A percentile compares a stretch with the other conserved stretches of the same genome.
These are phyloP conservation scores for Leishmania guyanensis DNA, from an alignment of 208 protist genomes.

Conservation along the genomic window DNA sequence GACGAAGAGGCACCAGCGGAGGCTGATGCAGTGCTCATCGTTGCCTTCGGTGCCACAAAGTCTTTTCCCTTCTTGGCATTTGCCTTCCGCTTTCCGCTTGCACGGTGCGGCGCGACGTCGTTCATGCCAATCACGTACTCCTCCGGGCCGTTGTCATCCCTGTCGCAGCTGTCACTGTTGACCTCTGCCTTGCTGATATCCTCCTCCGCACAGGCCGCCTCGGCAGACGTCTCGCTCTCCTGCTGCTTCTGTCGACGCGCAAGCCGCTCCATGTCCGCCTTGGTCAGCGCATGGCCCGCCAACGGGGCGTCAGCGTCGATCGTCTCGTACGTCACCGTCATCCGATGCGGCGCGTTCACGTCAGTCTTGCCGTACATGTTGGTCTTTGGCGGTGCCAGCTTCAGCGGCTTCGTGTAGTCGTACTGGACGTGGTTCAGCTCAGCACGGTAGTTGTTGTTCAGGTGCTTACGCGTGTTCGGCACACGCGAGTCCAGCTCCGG, in stretches of 20 bases:
- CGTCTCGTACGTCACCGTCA: slow-evolving; percentile 57
- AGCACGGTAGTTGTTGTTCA: slow-evolving; percentile 74
- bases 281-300: slow-evolving; percentile 69
- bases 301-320: slow-evolving; percentile 60
- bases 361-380: slow-evolving; percentile 75
- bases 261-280: slow-evolving; percentile 59
- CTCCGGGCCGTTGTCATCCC: slow-evolving; percentile 50
- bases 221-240: slow-evolving; percentile 6
- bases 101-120: slow-evolving; percentile 42
- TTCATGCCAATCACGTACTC: slow-evolving; percentile 75
- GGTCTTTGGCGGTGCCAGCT: slow-evolving; percentile 46
- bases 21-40: slow-evolving; percentile 8
- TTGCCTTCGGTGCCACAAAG: neutral
- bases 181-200: slow-evolving; percentile 6
- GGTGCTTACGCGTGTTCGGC: slow-evolving; percentile 54
- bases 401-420: slow-evolving; percentile 73
- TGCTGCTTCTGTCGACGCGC: slow-evolving; percentile 1
- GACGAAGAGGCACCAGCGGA: neutral
- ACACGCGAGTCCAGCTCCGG: slow-evolving; percentile 68
- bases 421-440: slow-evolving; percentile 46
- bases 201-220: slow-evolving; percentile 10
- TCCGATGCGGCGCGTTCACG: slow-evolving; percentile 58
- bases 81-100: neutral
- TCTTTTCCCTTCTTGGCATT: slow-evolving; percentile 24
- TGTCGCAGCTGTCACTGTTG: slow-evolving; percentile 10